These are phyloP conservation scores for Ceratocystis ficicola DNA, from an alignment of 2,329 filamentous ascomycete species.

Conservation along the genomic window DNA sequence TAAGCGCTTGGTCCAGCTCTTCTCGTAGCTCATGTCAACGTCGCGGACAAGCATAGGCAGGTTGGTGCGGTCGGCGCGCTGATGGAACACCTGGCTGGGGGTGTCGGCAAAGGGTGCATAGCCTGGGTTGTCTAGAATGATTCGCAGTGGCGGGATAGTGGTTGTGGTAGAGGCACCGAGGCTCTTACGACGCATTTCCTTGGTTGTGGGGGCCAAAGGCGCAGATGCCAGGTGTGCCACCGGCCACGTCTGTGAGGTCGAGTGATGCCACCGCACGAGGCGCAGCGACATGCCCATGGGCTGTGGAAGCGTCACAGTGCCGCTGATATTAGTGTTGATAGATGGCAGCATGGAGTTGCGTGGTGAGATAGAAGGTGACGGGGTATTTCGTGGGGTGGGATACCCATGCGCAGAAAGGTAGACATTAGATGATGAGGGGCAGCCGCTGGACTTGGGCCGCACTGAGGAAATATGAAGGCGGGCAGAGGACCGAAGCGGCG, in stretches of 20 bases:
- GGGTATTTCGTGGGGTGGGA: constrained; percentile 24
- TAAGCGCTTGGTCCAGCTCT: constrained; percentile 28
- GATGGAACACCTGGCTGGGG: constrained; percentile 23
- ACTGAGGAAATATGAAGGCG: background rate
- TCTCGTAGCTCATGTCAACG: constrained; percentile 46
- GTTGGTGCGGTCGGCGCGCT: background rate
- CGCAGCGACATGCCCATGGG: constrained; percentile 17
- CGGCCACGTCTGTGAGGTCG: constrained; percentile 15
- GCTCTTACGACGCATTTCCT: constrained; percentile 16
- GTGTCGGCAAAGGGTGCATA: constrained; percentile 19
- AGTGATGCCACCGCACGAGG: constrained; percentile 18
- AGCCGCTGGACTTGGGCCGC: constrained; percentile 34
- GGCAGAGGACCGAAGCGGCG: background rate
- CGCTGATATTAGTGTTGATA: constrained; percentile 17
- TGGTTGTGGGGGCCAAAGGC: constrained; percentile 2
- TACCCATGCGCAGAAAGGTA: background rate
- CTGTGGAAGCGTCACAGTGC: constrained; percentile 13
- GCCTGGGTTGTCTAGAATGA: constrained; percentile 20
- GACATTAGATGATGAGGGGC: constrained; percentile 23
- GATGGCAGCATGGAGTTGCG: constrained; percentile 27
- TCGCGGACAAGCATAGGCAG: constrained; percentile 35
- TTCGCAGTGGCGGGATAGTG: constrained; percentile 17
- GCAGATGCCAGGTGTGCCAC: constrained; percentile 17
- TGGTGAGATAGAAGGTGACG: constrained; percentile 29
- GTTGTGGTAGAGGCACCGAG: constrained; percentile 5